Evolutionary conservation across 176 grass and related monocot species (phyloP), one percentile per base, ranked within the genome.

Genomic region (Alloteropsis semialata): DNA sequence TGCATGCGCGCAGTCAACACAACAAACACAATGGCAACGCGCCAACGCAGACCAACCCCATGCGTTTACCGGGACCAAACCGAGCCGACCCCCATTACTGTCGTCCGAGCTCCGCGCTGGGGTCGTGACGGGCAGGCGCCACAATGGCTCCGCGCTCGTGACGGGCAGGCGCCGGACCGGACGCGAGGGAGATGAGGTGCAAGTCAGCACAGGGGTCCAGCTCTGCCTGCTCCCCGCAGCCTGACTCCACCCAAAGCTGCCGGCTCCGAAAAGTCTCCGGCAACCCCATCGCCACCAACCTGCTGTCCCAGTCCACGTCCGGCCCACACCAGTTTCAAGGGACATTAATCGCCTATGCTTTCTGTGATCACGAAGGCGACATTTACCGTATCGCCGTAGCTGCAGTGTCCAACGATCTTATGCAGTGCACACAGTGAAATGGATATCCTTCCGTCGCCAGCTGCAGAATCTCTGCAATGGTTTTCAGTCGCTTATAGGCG

Each of bases 251-350:
- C 43, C 48, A 13, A 42, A 17, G 12, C 58, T 64, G 45, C 70
- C 76, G 29, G 39, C 37, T 44, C 54, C 14, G 0, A 32, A 45
- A 77, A 21, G 41, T 27, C 17, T 15, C 28, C 2, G 46, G 29
- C 64, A 37, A 50, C 64, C 34, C 78, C 79, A 74, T 74, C 30
- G 18, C 50, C 72, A 74, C 72, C 72, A 74, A 74, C 72, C 72
- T 55, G 29, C 10, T 4, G 29, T 54, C 48, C 72, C 2, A 2
- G 18, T 74, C 46, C 46, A 43, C 44, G 53, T 53, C 46, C 11
- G 46, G 0, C 30, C 48, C 3, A 13, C n/a, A 25, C 2, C 21
- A 54, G 21, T 55, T 55, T 55, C 51, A 55, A 54, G 7, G 51
- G 8, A 55, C 51, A 55, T 55, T 55, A 55, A 55, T 55, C 51